A percentile compares a stretch with the other conserved stretches of the same genome.
Evolutionary conservation across 2,329 filamentous ascomycete species (phyloP).

Genomic region (Annulohypoxylon truncatum): DNA sequence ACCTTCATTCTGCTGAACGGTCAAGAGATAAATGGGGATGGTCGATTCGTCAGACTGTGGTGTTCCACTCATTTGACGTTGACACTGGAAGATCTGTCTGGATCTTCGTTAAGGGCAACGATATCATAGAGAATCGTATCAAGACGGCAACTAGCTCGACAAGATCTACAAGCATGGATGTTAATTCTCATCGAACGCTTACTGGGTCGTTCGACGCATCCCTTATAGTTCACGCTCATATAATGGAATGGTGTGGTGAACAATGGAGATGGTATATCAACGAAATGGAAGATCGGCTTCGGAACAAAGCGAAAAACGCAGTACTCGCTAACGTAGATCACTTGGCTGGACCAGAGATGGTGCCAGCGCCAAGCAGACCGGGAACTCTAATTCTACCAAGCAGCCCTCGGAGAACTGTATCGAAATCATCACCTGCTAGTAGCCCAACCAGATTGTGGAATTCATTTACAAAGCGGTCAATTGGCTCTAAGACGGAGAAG

Average conservation of each 20-base stretch:
- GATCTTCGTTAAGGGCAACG: constrained; percentile 18
- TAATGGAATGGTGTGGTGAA: constrained; percentile 17
- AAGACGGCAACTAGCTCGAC: neutral
- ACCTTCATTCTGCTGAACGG: constrained; percentile 9
- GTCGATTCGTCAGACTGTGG: constrained; percentile 12
- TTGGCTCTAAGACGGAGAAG: constrained; percentile 2
- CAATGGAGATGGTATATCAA: constrained; percentile 22
- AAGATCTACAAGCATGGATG: neutral
- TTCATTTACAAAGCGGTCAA: neutral
- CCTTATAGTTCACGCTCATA: constrained; percentile 2
- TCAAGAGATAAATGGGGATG: neutral
- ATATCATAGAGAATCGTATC: constrained; percentile 8
- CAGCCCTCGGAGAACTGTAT: neutral
- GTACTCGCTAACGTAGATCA: constrained; percentile 14
- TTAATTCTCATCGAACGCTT: constrained; percentile 2
- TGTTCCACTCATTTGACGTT: constrained; percentile 5
- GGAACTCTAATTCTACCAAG: neutral
- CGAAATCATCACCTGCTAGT: too few relatives aligned
- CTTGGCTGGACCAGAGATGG: constrained; percentile 2
- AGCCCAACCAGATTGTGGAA: too few relatives aligned
- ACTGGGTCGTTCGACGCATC: constrained; percentile 7
- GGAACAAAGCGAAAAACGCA: constrained; percentile 3
- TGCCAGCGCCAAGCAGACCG: neutral
- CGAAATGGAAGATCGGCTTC: constrained; percentile 6
- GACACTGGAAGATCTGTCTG: constrained; percentile 7